A percentile compares a stretch with the other conserved stretches of the same genome.
Conservation (phyloP, 441 rosid genomes). For the Dalechampia spathulata region DNA sequence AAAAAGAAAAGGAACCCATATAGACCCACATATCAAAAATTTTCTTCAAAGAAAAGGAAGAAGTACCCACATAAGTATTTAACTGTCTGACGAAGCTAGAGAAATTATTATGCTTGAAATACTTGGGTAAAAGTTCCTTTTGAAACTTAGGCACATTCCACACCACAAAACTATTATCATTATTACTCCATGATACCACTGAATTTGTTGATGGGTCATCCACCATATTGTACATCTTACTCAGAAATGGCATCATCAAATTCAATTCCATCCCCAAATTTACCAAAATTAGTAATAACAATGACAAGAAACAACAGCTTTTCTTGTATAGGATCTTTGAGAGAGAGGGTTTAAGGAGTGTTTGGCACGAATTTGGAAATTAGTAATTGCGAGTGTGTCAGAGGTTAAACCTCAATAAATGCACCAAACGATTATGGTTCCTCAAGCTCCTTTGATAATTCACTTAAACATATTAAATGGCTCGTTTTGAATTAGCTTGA, state of each 20-base stretch:
- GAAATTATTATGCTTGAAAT: slow-evolving; percentile 79
- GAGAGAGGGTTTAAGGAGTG: too few relatives aligned
- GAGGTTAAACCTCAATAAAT: too few relatives aligned
- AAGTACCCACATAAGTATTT: slow-evolving; percentile 58
- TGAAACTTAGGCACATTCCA: slow-evolving; percentile 71
- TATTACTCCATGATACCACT: slow-evolving; percentile 64
- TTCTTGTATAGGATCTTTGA: too few relatives aligned
- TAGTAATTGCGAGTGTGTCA: too few relatives aligned
- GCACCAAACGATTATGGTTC: too few relatives aligned
- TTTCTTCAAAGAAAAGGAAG: neutral
- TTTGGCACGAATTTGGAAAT: too few relatives aligned
- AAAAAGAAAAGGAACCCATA: too few relatives aligned
- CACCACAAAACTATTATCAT: slow-evolving; percentile 64
- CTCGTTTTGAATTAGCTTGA: too few relatives aligned
- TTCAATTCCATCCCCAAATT: slow-evolving; percentile 7
- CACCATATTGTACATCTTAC: slow-evolving; percentile 77
- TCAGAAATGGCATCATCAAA: slow-evolving; percentile 60
- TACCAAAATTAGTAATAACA: too few relatives aligned
- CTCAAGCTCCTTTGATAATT: too few relatives aligned
- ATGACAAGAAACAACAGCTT: too few relatives aligned
- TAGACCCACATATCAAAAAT: neutral
- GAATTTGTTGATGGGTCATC: slow-evolving; percentile 52
- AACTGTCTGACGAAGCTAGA: slow-evolving; percentile 85
- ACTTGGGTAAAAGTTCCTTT: slow-evolving; percentile 57
- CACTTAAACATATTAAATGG: too few relatives aligned